phyloP scores from a whole-genome alignment of 1,284 basidiomycete species.

The Apiotrichum montevideense region DNA sequence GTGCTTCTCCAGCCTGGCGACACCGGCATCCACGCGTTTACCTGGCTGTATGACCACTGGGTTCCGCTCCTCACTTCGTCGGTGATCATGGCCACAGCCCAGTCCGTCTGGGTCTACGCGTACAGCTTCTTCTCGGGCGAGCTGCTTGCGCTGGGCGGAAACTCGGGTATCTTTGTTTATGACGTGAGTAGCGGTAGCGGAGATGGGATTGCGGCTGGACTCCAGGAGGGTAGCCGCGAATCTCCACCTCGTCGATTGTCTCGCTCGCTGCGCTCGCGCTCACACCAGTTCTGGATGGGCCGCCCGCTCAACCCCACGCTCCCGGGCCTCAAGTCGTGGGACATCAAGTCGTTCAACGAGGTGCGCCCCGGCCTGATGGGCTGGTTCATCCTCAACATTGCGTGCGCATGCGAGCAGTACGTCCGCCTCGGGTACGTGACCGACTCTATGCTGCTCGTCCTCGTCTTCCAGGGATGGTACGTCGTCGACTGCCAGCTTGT shows the following conservation, averaged over 20 bases:
- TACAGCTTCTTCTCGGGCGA: slow-evolving; percentile 59
- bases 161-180: slow-evolving; percentile 80
- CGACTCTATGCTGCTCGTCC: slow-evolving; percentile 86
- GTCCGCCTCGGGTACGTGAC: slow-evolving; percentile 65
- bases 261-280: not conserved
- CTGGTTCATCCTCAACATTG: slow-evolving; percentile 87
- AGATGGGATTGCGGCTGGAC: too few relatives aligned
- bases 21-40: slow-evolving; percentile 60
- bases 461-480: slow-evolving; percentile 83
- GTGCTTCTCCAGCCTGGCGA: slow-evolving; percentile 64
- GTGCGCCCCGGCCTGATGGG: slow-evolving; percentile 91
- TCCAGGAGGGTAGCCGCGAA: too few relatives aligned
- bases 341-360: slow-evolving; percentile 97
- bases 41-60: slow-evolving; percentile 89
- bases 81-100: slow-evolving; percentile 68
- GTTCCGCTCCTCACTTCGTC: slow-evolving; percentile 81
- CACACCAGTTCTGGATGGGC: slow-evolving; percentile 85
- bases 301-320: slow-evolving; percentile 83
- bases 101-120: slow-evolving; percentile 68
- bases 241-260: too few relatives aligned
- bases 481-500: slow-evolving; percentile 58
- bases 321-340: slow-evolving; percentile 57
- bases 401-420: slow-evolving; percentile 87
- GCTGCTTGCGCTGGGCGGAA: slow-evolving; percentile 85
- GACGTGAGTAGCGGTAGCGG: slow-evolving; percentile 58